Evolutionary conservation across 2,329 filamentous ascomycete genomes (phyloP), one percentile per base, ranked within the genome.

Genomic region (Aaosphaeria pasadenensis): DNA sequence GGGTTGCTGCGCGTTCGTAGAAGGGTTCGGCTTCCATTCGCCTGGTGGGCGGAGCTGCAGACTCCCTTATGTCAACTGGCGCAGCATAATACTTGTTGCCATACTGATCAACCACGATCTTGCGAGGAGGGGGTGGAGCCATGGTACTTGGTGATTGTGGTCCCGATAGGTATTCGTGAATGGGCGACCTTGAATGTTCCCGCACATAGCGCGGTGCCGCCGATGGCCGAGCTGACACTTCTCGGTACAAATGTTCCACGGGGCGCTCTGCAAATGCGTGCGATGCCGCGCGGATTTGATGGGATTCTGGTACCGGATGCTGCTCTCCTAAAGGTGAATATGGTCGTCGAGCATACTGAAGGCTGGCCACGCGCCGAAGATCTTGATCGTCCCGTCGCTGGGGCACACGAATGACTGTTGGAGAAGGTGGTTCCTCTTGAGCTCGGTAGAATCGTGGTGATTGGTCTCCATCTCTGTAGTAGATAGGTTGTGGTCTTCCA

Each of bases 71-170:
- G 13, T 75, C 68, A 46, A 67, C 55, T 13, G 79, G 70, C 39
- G 77, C 75, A 53, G 83, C 81, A 51, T 82, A 82, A 71, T 91
- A 96, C 64, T 89, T 84, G 65, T 89, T 88, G 38, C 91, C 91
- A 69, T 85, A 89, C 52, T 88, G 84, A 70, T 96, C 91, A 46
- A 95, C 77, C 32, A 95, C 78, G 53, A 96, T 86, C 52, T 86
- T 83, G 47, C 85, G 76, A 41, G 81, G 74, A 13, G 81, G 66
- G 6, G 81, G 66, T 7, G 68, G 71, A 43, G 66, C 63, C 72
- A 81, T 77, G 68, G 58, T 53, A 35, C 65, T 57, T 5, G 70
- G 67, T 24, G 69, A 71, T 30, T 70, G 71, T 30, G 56, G 60
- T 38, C 64, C 57, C 30, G 68, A 59, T 35, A 73, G 51, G 50